Conservation (phyloP, 495 filamentous ascomycete species). For the Aspergillus biplanus region DNA sequence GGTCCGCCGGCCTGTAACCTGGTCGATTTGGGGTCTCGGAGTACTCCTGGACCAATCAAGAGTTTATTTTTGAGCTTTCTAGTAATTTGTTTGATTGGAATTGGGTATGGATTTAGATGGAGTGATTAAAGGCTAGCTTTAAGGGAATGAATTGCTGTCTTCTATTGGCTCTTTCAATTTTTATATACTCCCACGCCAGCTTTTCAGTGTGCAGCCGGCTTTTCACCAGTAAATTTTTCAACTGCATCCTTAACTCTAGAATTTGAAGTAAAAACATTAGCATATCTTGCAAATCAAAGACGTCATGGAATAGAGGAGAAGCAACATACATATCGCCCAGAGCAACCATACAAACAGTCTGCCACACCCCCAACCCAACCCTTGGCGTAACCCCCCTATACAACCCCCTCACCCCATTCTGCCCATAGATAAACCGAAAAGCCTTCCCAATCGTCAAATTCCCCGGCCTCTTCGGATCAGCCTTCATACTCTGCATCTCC, state of each 20-base stretch:
- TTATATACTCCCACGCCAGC: too few species aligned
- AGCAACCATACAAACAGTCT: slow-evolving; percentile 26
- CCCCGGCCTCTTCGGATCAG: slow-evolving; percentile 20
- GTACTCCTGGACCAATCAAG: neutral
- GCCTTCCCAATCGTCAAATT: slow-evolving; percentile 18
- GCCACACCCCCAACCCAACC: slow-evolving; percentile 24
- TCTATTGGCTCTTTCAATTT: too few species aligned
- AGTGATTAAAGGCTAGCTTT: too few species aligned
- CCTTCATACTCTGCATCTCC: slow-evolving; percentile 28
- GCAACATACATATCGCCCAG: slow-evolving; percentile 21
- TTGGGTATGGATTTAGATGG: too few species aligned
- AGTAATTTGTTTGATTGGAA: neutral
- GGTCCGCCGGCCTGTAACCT: too few species aligned
- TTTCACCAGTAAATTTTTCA: neutral
- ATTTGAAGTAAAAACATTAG: neutral
- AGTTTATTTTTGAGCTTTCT: neutral
- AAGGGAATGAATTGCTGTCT: too few species aligned
- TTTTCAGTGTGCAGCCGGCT: neutral
- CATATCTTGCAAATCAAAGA: neutral
- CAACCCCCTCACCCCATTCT: slow-evolving; percentile 17
- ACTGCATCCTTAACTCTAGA: neutral
- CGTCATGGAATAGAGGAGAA: neutral
- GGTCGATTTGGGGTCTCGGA: neutral
- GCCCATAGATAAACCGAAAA: slow-evolving; percentile 17
- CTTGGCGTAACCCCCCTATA: slow-evolving; percentile 24